A percentile compares a stretch with the other conserved stretches of the same genome.
These are phyloP conservation scores for Aspergillus bombycis DNA, from an alignment of 2,329 filamentous ascomycete genomes.

Conservation along the genomic window DNA sequence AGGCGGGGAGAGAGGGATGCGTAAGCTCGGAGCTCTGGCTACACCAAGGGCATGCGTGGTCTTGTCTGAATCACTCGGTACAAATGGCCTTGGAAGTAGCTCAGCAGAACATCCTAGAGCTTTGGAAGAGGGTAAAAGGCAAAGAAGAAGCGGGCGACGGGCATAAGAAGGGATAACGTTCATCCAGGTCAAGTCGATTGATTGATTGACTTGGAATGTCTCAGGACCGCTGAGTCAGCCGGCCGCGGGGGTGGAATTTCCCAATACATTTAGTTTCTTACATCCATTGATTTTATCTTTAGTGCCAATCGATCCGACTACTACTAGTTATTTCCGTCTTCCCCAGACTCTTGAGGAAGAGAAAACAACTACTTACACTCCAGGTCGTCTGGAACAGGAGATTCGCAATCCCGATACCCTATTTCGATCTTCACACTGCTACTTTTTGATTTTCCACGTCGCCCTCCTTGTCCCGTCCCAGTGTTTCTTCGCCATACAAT, in stretches of 20 bases:
- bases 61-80: slow-evolving; percentile 24
- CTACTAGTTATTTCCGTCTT: neutral
- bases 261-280: neutral
- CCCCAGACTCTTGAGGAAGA: neutral
- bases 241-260: slow-evolving; percentile 7
- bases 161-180: neutral
- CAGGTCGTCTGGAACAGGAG: neutral
- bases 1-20: slow-evolving; percentile 10
- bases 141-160: slow-evolving; percentile 7
- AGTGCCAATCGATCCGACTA: neutral
- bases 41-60: slow-evolving; percentile 52
- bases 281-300: neutral
- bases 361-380: neutral
- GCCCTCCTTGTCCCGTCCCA: neutral
- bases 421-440: neutral
- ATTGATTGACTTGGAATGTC: slow-evolving; percentile 3
- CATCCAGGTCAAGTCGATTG: neutral
- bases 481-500: neutral
- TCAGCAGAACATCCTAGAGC: slow-evolving; percentile 27
- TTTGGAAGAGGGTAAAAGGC: slow-evolving; percentile 5
- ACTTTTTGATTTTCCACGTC: neutral
- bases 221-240: slow-evolving; percentile 25
- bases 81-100: slow-evolving; percentile 25
- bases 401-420: neutral
- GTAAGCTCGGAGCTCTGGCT: slow-evolving; percentile 25